Base-by-base conservation (phyloP, 2,329 filamentous ascomycete species). In the Colletotrichum tabaci region DNA sequence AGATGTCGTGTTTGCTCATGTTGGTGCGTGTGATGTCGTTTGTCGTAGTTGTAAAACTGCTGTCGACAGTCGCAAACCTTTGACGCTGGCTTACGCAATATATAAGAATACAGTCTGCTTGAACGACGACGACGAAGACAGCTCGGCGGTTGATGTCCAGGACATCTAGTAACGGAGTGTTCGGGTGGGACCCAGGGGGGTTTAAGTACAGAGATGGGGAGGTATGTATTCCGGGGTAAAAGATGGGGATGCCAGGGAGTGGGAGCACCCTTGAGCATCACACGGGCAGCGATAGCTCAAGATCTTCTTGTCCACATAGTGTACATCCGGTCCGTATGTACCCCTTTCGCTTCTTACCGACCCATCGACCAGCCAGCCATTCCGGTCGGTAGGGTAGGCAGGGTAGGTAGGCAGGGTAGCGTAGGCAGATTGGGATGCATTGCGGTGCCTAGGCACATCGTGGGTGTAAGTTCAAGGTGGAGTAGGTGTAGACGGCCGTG, bases 1-100 rank as follows among this genome's bases (percentile, higher is more conserved):
- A 75, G 67, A 79, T 74, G 57, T 79, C 77, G 47, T 79, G 71
- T 77, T 84, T 84, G 75, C 80, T 81, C 83, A 84, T 84, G 70
- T 64, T 76, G 68, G 35, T 64, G 52, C n/a, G 46, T 40, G 47
- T 49, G 42, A 35, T 49, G 8, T 9, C 12, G 46, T 50, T 47
- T 60, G 23, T 46, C 23, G 46, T 53, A 40, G n/a, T 9, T 42
- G 56, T 21, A 30, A 23, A 47, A 30, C 26, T 61, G 26, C 30
- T 47, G 47, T 42, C 21, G 42, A 57, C 42, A 61, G 55, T 26
- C 49, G 40, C n/a, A 40, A 47, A 35, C 18, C 46, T 38, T 42
- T 38, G 57, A 47, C 10, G 44, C 53, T n/a, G 47, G 8, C 23
- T n/a, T 23, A 8, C 40, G 38, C 23, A 38, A 35, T 38, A 46